Evolutionary conservation across 306 rosid genomes (phyloP), one percentile per base, ranked within the genome.

Genomic region (Malus orientalis): DNA sequence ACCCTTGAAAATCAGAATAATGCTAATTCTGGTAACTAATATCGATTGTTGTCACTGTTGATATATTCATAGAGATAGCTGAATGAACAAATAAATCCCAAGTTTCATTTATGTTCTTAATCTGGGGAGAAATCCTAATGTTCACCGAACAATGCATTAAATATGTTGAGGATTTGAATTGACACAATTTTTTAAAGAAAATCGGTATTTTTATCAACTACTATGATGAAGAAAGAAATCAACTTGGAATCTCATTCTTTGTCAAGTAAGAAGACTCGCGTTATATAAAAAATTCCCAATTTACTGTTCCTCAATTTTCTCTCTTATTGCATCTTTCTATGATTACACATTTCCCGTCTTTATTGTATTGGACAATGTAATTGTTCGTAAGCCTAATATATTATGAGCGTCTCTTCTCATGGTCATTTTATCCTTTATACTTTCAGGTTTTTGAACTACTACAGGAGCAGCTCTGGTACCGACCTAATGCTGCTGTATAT

Each of bases 401-500:
- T 81, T 71, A 70, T 59, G 10, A 71, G 76, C 45, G 3, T 65
- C 42, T 80, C 40, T 65, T 71, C 64, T 80, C 57, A 14, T 79
- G 86, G 42, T 53, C 18, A 5, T n/a, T 23, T 67, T 57, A 36
- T 42, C 57, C 57, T 53, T 42, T 29, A 6, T 66, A 51, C 79
- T 76, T 88, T 71, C 93, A 94, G 96, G 88, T 90, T 85, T 92
- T 95, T 82, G 96, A 88, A 70, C 83, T 92, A 58, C 81, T 92
- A 38, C 90, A 82, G n/a, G 92, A 95, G 84, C 98, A 92, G 83
- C 76, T 90, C 30, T 95, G 98, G 98, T 95, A 92, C 82, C 88
- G 83, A 71, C 96, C 97, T 64, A 76, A 86, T 60, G 6, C 92
- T 47, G 93, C 91, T 81, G 74, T 95, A 71, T 95, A 90, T 83